Evolutionary conservation across 106 monocot genomes (phyloP).

Genomic region (Platanthera zijinensis): DNA sequence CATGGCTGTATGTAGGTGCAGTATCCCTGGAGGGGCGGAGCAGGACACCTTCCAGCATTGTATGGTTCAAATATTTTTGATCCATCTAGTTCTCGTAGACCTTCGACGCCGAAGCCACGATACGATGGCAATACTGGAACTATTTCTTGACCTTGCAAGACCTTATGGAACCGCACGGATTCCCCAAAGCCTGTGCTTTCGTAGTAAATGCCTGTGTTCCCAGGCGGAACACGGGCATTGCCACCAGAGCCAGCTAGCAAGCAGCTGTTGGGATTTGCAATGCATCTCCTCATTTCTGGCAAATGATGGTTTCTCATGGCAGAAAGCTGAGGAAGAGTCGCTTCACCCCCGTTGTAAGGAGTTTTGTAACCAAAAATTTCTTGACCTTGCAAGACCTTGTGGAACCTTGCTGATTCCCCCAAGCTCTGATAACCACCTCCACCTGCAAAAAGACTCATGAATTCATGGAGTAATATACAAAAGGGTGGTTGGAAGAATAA

Average conservation of each 20-base stretch:
- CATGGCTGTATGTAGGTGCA: constrained; percentile 15
- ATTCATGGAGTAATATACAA: neutral
- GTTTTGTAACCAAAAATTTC: constrained; percentile 50
- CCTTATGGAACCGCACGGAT: constrained; percentile 82
- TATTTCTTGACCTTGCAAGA: constrained; percentile 99
- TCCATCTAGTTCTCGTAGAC: constrained; percentile 13
- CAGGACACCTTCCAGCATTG: constrained; percentile 10
- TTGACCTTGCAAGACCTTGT: constrained; percentile 94
- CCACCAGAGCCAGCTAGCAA: constrained; percentile 22
- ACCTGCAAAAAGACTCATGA: neutral
- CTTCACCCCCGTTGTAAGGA: constrained; percentile 29
- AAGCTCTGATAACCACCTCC: constrained; percentile 48
- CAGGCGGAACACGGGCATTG: constrained; percentile 20
- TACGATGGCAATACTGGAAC: constrained; percentile 26
- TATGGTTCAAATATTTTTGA: constrained; percentile 2
- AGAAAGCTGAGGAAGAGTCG: constrained; percentile 18
- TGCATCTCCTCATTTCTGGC: constrained; percentile 31
- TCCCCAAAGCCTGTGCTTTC: constrained; percentile 67
- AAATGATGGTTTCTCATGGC: constrained; percentile 26
- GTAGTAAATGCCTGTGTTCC: constrained; percentile 33
- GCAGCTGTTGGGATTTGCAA: constrained; percentile 8
- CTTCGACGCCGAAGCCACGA: constrained; percentile 14
- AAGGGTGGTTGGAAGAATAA: neutral
- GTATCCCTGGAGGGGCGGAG: constrained; percentile 23
- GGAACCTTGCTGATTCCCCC: constrained; percentile 57